A percentile compares a stretch with the other conserved stretches of the same genome.
Evolutionary conservation across 1,284 basidiomycete genomes (phyloP).

Genomic region (Apiotrichum siamense): DNA sequence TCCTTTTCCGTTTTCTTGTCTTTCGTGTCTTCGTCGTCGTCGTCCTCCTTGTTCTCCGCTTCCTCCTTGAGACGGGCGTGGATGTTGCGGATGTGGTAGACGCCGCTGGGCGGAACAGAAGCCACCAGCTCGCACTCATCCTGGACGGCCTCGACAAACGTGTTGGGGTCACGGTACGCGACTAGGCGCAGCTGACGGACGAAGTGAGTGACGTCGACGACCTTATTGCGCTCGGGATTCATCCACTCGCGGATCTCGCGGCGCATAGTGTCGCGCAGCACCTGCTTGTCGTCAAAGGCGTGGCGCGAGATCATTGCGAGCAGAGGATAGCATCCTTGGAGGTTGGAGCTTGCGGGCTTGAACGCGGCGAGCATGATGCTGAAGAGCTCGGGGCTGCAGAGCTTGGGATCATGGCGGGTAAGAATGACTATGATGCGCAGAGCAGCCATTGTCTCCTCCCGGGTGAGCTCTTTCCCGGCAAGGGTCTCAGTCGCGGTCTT

Average conservation of each 20-base stretch:
- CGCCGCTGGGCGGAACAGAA: conserved; percentile 57
- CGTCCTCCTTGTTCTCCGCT: not conserved
- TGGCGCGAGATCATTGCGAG: conserved; percentile 85
- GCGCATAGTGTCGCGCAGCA: conserved; percentile 67
- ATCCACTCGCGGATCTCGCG: conserved; percentile 76
- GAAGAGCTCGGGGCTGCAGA: conserved; percentile 62
- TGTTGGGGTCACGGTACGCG: conserved; percentile 70
- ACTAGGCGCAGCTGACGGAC: conserved; percentile 72
- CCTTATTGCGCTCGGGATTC: conserved; percentile 60
- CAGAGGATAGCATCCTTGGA: conserved; percentile 66
- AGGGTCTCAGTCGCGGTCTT: conserved; percentile 67
- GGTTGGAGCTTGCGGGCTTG: conserved; percentile 43
- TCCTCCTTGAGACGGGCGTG: conserved; percentile 29
- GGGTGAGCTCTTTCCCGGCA: conserved; percentile 49
- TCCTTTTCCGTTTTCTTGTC: too few species aligned
- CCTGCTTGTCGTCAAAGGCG: conserved; percentile 69
- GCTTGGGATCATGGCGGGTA: conserved; percentile 63
- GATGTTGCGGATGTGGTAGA: conserved; percentile 60
- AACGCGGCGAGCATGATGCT: conserved; percentile 61
- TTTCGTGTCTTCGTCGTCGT: too few species aligned
- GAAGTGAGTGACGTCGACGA: conserved; percentile 66
- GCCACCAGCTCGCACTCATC: conserved; percentile 66
- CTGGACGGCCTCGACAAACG: conserved; percentile 69
- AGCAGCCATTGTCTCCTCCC: conserved; percentile 70
- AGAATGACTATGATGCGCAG: conserved; percentile 74